These are phyloP conservation scores for Phytophthora tentaculata DNA, from an alignment of 352 stramenopile species.

Conservation along the genomic window DNA sequence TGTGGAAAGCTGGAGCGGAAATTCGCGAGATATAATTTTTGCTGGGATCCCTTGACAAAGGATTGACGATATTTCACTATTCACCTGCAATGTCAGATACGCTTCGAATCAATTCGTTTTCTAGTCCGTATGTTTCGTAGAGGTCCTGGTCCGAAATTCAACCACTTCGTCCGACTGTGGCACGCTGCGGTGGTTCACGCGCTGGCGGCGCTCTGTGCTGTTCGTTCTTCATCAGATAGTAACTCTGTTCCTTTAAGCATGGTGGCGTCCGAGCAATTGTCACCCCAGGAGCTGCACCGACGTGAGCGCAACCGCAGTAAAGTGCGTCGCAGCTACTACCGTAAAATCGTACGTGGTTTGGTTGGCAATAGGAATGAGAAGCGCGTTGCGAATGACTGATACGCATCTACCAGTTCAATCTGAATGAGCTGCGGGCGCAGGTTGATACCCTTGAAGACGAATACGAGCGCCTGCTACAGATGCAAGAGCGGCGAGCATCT, in stretches of 20 bases:
- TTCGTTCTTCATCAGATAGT: conserved; percentile 2
- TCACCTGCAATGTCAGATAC: conserved; percentile 19
- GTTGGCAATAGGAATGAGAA: background rate
- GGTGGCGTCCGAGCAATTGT: conserved; percentile 28
- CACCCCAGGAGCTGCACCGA: conserved; percentile 44
- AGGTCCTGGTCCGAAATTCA: conserved; percentile 7
- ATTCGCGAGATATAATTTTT: conserved; percentile 24
- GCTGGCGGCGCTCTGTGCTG: background rate
- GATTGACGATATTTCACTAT: conserved; percentile 19
- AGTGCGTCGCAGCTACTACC: conserved; percentile 61
- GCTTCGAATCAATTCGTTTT: background rate
- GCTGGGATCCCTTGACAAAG: conserved; percentile 5
- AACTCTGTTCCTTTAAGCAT: conserved; percentile 1
- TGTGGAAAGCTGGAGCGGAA: conserved; percentile 1
- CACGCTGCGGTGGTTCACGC: background rate
- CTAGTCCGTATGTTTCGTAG: background rate
- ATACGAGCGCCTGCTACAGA: conserved; percentile 48
- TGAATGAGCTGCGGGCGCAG: conserved; percentile 52
- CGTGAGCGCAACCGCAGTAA: conserved; percentile 59
- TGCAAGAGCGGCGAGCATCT: conserved; percentile 30
- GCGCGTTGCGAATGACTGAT: background rate
- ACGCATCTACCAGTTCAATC: conserved; percentile 38
- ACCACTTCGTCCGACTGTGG: conserved; percentile 3
- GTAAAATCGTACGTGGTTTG: conserved; percentile 50
- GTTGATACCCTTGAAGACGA: conserved; percentile 51